These are phyloP conservation scores for Chamaenerion angustifolium DNA, from an alignment of 345 rosid species.

Conservation along the genomic window DNA sequence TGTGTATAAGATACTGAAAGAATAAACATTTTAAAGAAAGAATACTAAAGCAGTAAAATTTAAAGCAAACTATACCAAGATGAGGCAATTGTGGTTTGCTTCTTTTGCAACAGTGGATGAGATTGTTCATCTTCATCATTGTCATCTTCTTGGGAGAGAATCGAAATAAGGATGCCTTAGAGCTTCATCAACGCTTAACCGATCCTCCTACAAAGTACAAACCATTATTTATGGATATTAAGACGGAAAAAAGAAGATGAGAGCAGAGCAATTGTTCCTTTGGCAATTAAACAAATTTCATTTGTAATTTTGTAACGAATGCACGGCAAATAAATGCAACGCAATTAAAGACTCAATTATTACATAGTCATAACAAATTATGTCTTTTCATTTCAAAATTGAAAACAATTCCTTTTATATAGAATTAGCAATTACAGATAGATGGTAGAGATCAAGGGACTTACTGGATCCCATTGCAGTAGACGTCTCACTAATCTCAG, in stretches of 20 bases:
- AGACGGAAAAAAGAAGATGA: too few relatives aligned
- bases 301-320: too few relatives aligned
- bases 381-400: not conserved
- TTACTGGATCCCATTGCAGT: slow-evolving; percentile 78
- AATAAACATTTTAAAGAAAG: too few relatives aligned
- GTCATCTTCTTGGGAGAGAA: slow-evolving; percentile 20
- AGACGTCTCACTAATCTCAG: slow-evolving; percentile 74
- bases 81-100: too few relatives aligned
- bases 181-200: slow-evolving; percentile 57
- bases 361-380: not conserved
- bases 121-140: too few relatives aligned
- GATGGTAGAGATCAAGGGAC: slow-evolving; percentile 10
- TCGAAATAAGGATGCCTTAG: slow-evolving; percentile 76
- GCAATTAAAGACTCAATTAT: not conserved
- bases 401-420: not conserved
- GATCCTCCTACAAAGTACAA: slow-evolving; percentile 44
- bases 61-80: too few relatives aligned
- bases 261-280: too few relatives aligned
- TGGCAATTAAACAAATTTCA: too few relatives aligned
- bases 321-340: too few relatives aligned
- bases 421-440: not conserved
- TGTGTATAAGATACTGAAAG: too few relatives aligned
- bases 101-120: too few relatives aligned
- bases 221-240: not conserved
- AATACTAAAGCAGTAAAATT: too few relatives aligned